These are phyloP conservation scores for Cantharellus cinnabarinus DNA, from an alignment of 768 basidiomycete genomes.

Conservation along the genomic window DNA sequence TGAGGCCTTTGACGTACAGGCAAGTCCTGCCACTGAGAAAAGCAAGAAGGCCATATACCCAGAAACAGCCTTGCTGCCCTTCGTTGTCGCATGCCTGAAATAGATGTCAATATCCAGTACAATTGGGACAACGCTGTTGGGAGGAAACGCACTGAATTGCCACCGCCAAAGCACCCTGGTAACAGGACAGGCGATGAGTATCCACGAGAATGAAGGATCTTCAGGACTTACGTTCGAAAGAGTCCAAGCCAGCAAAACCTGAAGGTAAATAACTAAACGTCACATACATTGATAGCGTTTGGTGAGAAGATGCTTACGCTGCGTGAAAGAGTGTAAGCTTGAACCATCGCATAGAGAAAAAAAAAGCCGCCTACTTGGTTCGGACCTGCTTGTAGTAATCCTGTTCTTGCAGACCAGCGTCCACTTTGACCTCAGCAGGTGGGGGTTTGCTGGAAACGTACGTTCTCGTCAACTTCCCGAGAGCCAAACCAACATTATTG, in stretches of 20 bases:
- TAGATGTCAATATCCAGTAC: background rate
- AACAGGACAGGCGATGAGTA: conserved; percentile 4
- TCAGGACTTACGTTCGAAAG: conserved; percentile 47
- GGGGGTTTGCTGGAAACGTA: conserved; percentile 33
- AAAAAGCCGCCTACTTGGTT: conserved; percentile 41
- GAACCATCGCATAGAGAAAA: background rate
- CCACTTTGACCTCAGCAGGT: conserved; percentile 42
- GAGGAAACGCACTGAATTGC: conserved; percentile 38
- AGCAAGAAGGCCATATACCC: conserved; percentile 82
- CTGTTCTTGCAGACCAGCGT: conserved; percentile 45
- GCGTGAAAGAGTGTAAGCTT: too few species aligned
- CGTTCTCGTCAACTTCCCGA: too few species aligned
- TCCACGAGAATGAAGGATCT: conserved; percentile 2
- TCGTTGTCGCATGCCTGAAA: background rate
- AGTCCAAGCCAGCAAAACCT: conserved; percentile 74
- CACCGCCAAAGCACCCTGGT: conserved; percentile 49
- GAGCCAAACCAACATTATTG: background rate
- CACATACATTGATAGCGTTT: background rate
- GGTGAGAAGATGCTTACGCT: too few species aligned
- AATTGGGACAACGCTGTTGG: background rate
- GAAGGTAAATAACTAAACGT: conserved; percentile 2
- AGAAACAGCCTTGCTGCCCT: conserved; percentile 29
- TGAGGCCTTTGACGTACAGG: conserved; percentile 35
- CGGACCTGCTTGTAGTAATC: conserved; percentile 80
- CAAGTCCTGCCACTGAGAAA: conserved; percentile 73